phyloP scores from a whole-genome alignment of 306 rosid species.

The Chamaecrista fasciculata region DNA sequence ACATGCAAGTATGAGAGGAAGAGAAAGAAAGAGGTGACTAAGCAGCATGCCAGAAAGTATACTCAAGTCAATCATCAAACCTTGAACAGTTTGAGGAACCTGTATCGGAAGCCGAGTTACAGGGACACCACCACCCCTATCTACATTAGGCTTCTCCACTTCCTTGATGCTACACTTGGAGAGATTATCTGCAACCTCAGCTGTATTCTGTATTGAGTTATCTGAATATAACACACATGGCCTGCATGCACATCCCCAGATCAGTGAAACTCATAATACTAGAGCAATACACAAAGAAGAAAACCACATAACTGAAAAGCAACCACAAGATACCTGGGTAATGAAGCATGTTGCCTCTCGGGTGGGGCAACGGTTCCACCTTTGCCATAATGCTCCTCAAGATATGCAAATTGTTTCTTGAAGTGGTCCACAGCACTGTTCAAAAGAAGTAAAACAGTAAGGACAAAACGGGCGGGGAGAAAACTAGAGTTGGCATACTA shows the following conservation, averaged over 20 bases:
- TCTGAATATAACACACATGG: slow-evolving; percentile 78
- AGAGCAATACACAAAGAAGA: slow-evolving; percentile 23
- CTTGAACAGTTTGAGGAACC: slow-evolving; percentile 82
- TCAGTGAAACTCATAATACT: slow-evolving; percentile 23
- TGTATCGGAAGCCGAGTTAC: slow-evolving; percentile 66
- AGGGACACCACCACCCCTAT: slow-evolving; percentile 62
- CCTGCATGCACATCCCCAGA: slow-evolving; percentile 50
- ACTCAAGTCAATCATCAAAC: slow-evolving; percentile 34
- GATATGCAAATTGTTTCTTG: slow-evolving; percentile 97
- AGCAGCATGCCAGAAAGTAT: neutral
- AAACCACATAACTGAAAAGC: neutral
- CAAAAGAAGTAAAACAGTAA: slow-evolving; percentile 1
- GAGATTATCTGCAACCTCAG: slow-evolving; percentile 74
- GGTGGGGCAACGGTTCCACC: slow-evolving; percentile 79
- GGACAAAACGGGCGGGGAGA: neutral
- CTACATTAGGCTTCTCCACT: slow-evolving; percentile 62
- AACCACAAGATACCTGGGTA: slow-evolving; percentile 63
- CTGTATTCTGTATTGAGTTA: slow-evolving; percentile 47
- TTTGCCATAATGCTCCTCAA: slow-evolving; percentile 93
- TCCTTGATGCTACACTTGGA: slow-evolving; percentile 86
- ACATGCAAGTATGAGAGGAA: neutral
- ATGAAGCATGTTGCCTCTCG: slow-evolving; percentile 94
- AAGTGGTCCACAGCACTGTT: slow-evolving; percentile 95
- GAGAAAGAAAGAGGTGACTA: neutral
- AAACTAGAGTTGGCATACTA: slow-evolving; percentile 9